phyloP scores from a whole-genome alignment of 2,329 filamentous ascomycete species.

The Alternaria tenuissima region DNA sequence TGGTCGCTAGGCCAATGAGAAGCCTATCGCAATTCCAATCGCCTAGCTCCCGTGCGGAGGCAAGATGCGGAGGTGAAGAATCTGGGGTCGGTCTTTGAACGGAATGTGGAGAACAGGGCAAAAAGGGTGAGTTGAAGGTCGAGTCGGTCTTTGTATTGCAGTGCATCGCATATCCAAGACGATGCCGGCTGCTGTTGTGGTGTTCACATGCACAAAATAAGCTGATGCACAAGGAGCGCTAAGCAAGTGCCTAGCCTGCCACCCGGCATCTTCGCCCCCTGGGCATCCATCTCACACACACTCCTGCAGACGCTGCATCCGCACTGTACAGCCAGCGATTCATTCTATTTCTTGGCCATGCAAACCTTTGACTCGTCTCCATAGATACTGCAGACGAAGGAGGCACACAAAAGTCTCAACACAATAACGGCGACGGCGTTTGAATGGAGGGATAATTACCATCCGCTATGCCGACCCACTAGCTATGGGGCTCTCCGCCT shows the following conservation, averaged over 20 bases:
- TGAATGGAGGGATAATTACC: slow-evolving; percentile 35
- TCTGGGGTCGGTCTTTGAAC: slow-evolving; percentile 35
- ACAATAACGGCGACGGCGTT: slow-evolving; percentile 15
- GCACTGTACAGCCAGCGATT: background rate
- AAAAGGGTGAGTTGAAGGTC: background rate
- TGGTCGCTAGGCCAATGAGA: background rate
- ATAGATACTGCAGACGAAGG: background rate
- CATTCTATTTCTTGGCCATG: background rate
- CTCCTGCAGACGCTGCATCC: background rate
- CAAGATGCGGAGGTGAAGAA: slow-evolving; percentile 13
- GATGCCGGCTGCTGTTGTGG: background rate
- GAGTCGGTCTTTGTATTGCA: slow-evolving; percentile 16
- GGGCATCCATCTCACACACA: background rate
- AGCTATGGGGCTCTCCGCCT: slow-evolving; percentile 6
- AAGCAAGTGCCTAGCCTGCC: slow-evolving; percentile 2
- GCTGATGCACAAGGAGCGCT: slow-evolving; percentile 1
- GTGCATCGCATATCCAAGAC: background rate
- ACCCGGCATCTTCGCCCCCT: slow-evolving; percentile 1
- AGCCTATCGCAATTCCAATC: slow-evolving; percentile 1
- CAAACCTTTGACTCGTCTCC: slow-evolving; percentile 1
- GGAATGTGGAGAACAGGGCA: slow-evolving; percentile 4
- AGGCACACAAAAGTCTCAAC: background rate
- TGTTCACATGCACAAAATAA: slow-evolving; percentile 8
- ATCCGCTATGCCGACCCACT: slow-evolving; percentile 22
- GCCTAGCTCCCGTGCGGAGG: slow-evolving; percentile 4